Base-by-base conservation (phyloP, 2,329 filamentous ascomycete genomes). In the Stachybotrys chlorohalonatus region DNA sequence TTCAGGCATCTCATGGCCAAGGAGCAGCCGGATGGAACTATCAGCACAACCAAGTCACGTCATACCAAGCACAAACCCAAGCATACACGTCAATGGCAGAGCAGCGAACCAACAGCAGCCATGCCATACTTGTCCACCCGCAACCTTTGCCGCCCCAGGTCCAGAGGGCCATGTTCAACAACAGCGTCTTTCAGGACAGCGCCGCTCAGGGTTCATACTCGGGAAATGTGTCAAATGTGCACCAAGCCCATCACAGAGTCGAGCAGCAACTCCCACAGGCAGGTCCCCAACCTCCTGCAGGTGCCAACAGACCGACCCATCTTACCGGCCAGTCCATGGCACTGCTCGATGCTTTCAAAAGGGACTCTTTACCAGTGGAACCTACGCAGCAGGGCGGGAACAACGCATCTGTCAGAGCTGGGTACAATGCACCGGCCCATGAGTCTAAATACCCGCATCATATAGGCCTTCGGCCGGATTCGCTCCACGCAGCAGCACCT, bases 81-180 rank as follows among this genome's bases (percentile, higher is more conserved):
- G 58, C 59, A 36, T 62, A 61, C 32, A 51, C 56, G 15, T 52
- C 53, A 31, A 51, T 56, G 13, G 53, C 56, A 8, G 58, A 61
- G 51, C 60, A 60, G 24, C 59, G 59, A 52, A 65, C 62, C 52
- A 62, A 59, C 49, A 61, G 54, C 47, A 62, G 62, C 36, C 62
- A 62, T 31, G 58, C 62, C 31, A 58, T 61, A 30, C 57, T 69
- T 16, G 59, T 65, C 31, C 71, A 75, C 53, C 77, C 77, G 1
- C 79, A 81, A 53, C 76, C 79, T 9, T 65, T 80, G 11, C 80
- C 80, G 31, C 80, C 79, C 7, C 78, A 82, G 50, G 77, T 81
- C 1, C 80, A 83, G 56, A 75, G 77, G 57, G 74, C 75, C 7
- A 68, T 80, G 54, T 76, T 82, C 48, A 73, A 75, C n/a, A 63